Evolutionary conservation across 1,284 basidiomycete genomes (phyloP), one percentile per base, ranked within the genome.

Genomic region (Ganoderma multipileum): DNA sequence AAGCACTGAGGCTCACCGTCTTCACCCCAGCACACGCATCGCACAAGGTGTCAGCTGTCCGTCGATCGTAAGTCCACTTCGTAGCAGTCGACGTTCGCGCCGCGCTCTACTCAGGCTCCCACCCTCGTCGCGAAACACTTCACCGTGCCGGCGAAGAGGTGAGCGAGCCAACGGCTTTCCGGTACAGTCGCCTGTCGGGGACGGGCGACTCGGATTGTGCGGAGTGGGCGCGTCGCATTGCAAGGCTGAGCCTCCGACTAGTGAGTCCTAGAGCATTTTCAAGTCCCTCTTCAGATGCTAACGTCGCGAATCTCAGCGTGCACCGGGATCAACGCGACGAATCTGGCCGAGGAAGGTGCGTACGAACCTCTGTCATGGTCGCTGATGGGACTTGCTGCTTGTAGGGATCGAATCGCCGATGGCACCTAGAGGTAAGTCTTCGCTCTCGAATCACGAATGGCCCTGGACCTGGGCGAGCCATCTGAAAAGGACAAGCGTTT

Each of bases 31-130:
- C 36, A 41, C 44, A 7, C n/a, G 1, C 23, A 23, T 20, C 20
- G 8, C 26, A 28, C 16, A 28, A 44, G 36, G 30, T 44, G 36
- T 55, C 65, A 42, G 36, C 60, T 54, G 42, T 33, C 47, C 61
- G 61, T 67, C 42, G 66, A 14, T 42, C 47, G n/a, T 59, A 52
- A 63, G 66, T 38, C 61, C 61, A 59, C 61, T 44, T 60, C 20
- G 66, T 63, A 61, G 66, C 66, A 16, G 47, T 44, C 66, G 66
- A 67, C 44, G 66, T 67, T 63, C 66, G 66, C 61, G 66, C 9
- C 18, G 47, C 28, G 39, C 16, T 61, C 55, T 55, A 55, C 61
- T 67, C 66, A 52, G 61, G 55, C 66, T 52, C 52, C 61, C 36
- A 36, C 33, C 44, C 38, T 23, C 60, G 60, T 52, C 59, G 52